Evolutionary conservation across 2,329 filamentous ascomycete genomes (phyloP).

Genomic region (Beauveria bassiana): DNA sequence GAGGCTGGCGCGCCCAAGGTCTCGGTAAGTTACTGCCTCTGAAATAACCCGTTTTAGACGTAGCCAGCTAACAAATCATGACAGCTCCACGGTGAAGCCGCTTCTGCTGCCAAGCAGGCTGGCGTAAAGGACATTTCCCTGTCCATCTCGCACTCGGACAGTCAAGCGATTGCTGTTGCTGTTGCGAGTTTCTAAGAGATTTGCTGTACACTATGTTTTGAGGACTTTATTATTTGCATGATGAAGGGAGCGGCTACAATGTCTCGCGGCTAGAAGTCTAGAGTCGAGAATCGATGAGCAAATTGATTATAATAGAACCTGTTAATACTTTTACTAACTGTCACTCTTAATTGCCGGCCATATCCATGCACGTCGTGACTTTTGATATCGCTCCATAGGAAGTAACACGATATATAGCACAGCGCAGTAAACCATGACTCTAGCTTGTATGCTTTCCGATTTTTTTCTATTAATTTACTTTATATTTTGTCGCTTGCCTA

Average conservation of each 20-base stretch:
- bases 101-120: constrained; percentile 72
- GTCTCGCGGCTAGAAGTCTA: background rate
- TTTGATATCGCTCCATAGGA: background rate
- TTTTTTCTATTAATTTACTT: background rate
- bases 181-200: constrained; percentile 63
- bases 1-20: constrained; percentile 78
- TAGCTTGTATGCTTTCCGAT: background rate
- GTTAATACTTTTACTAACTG: constrained; percentile 9
- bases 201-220: constrained; percentile 3
- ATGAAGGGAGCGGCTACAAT: background rate
- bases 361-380: background rate
- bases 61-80: constrained; percentile 28
- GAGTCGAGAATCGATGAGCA: constrained; percentile 1
- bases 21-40: constrained; percentile 52
- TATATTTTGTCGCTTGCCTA: background rate
- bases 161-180: constrained; percentile 89
- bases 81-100: constrained; percentile 80
- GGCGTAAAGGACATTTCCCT: constrained; percentile 85
- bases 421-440: background rate
- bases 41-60: background rate
- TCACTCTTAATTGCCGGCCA: background rate
- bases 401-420: background rate
- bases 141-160: constrained; percentile 93
- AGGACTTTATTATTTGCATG: constrained; percentile 2
- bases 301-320: constrained; percentile 9